These are phyloP conservation scores for Rhododendron ovatum DNA, from an alignment of 148 eudicot genomes.

Conservation along the genomic window DNA sequence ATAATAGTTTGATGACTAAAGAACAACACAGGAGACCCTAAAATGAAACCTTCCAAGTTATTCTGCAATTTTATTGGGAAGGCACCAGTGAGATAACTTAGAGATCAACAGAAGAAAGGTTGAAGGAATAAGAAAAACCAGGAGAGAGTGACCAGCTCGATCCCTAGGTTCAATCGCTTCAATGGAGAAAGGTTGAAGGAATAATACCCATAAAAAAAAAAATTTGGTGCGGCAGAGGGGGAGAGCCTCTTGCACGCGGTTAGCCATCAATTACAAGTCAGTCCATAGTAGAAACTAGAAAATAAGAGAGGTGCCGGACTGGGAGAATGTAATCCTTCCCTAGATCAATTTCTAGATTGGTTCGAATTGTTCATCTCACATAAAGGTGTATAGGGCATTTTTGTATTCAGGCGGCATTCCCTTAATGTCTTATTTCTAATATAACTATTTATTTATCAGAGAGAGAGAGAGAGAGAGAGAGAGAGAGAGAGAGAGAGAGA, in stretches of 20 bases:
- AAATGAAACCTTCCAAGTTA: slow-evolving; percentile 3
- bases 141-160: background rate
- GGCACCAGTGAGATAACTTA: background rate
- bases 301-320: too few species aligned
- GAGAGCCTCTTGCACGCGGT: background rate
- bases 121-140: background rate
- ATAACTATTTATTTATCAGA: too few species aligned
- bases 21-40: background rate
- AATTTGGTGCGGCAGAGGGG: background rate
- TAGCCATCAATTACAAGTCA: background rate
- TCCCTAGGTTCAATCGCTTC: background rate
- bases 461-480: background rate
- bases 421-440: too few species aligned
- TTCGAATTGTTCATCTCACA: too few species aligned
- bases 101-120: background rate
- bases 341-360: too few species aligned
- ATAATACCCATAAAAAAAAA: background rate
- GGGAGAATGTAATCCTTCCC: too few species aligned
- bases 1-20: background rate
- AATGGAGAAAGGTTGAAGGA: background rate
- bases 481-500: background rate
- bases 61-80: background rate
- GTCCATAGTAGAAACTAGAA: background rate
- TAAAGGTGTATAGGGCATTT: too few species aligned
- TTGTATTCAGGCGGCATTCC: too few species aligned